Evolutionary conservation across 306 rosid species (phyloP), one percentile per base, ranked within the genome.

Genomic region (Heteromeles arbutifolia): DNA sequence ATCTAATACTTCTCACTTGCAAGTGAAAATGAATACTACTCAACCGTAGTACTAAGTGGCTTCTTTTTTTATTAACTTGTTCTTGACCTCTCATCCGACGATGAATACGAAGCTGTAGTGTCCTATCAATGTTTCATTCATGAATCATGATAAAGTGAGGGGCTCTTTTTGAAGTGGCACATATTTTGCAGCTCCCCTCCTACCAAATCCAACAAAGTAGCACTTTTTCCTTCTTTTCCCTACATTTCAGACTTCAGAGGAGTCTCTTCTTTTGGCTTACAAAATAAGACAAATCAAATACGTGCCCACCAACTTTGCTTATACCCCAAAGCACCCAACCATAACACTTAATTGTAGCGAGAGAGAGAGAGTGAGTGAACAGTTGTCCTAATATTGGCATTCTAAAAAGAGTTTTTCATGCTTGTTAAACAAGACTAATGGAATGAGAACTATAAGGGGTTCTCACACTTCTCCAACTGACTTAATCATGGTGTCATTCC

Each of bases 261-360:
- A 67, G 84, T 67, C 78, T 53, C 77, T 74, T 52, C 7, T 62
- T 75, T 77, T 90, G 90, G 84, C 98, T 92, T 95, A 65, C 79
- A 85, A 84, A 83, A 85, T 90, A 92, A 89, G 97, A 86, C 77
- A 88, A 83, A 88, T 92, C 91, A 90, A 79, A 80, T 81, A 69
- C 74, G 71, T 83, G 88, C 81, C 88, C 87, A 89, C 92, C 83
- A 86, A 86, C 96, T 93, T 95, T 95, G 98, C 97, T 95, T 95
- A 87, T 90, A 78, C 83, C 88, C 83, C 93, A 95, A 92, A 95
- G 96, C 92, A 90, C 86, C 95, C 88, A 93, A 91, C 94, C 85
- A 88, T 79, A 87, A 82, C 89, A 88, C 92, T 87, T 87, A 83
- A 85, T 86, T 86, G 71, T 70, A 71, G 48, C 79, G 69, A 74